Percentiles rank a stretch among this genome's conserved stretches.
Conservation (phyloP, 306 rosid genomes). For the peach (Prunus persica) region DNA sequence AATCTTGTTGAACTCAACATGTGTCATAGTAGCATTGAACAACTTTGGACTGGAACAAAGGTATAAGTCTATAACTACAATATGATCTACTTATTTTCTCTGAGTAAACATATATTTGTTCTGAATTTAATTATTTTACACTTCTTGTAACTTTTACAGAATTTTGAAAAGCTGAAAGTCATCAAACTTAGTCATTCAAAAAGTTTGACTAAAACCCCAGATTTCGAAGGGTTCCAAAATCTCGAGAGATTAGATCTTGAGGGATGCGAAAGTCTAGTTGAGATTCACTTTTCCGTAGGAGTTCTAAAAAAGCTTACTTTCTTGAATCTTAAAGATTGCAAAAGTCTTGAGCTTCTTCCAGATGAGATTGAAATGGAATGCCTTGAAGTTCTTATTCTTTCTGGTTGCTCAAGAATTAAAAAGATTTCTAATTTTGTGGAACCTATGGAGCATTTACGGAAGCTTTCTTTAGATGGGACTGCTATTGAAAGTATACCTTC, state of each 20-base stretch:
- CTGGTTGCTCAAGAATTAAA: conserved; percentile 13
- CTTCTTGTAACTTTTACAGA: not conserved
- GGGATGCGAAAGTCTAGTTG: conserved; percentile 16
- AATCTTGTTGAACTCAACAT: conserved; percentile 17
- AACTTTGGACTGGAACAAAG: conserved; percentile 16
- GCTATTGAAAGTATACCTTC: conserved; percentile 13
- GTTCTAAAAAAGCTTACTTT: not conserved
- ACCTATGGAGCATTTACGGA: not conserved
- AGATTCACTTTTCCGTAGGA: conserved; percentile 17
- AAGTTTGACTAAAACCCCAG: conserved; percentile 6
- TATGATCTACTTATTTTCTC: not conserved
- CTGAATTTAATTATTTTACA: not conserved
- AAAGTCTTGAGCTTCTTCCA: conserved; percentile 15
- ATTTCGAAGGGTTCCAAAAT: conserved; percentile 6
- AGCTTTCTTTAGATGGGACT: conserved; percentile 19
- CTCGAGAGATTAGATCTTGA: conserved; percentile 22
- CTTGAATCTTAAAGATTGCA: conserved; percentile 8
- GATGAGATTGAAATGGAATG: not conserved
- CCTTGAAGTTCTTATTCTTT: conserved; percentile 17
- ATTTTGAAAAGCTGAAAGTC: not conserved
- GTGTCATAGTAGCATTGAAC: conserved; percentile 11
- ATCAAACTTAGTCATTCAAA: conserved; percentile 13
- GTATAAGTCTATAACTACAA: not conserved
- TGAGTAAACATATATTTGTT: no score
- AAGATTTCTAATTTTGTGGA: conserved; percentile 9